Evolutionary conservation across 208 protist species (phyloP), one percentile per base, ranked within the genome.

Genomic region (Wallacemonas collosoma): DNA sequence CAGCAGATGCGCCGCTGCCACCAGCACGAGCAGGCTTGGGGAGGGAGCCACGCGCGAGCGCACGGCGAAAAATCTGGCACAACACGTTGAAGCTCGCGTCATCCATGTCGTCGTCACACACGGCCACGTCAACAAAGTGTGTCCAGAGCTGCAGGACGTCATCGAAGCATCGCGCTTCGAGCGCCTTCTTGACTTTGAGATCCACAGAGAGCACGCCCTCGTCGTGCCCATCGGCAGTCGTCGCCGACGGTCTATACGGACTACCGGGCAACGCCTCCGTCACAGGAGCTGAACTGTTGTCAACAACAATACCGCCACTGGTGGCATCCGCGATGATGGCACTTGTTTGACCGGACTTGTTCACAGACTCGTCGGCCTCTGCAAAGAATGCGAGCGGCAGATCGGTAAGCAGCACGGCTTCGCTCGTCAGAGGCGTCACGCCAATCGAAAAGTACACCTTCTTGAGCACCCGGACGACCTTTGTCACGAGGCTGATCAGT

Each of bases 101-200:
- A 63, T 91, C 84, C 43, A 88, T 81, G 66, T 88, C 81, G 41
- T 91, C 89, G 69, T 94, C 89, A 65, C 82, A 85, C 66, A 83
- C 73, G 2, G 85, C 80, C 35, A 66, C 72, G 15, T 85, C 58
- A 2, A 93, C 57, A 11, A 71, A 79, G 66, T 77, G 75, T 9
- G 76, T 58, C 89, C 91, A 96, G 26, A 94, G 64, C 26, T 66
- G 45, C n/a, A 87, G 55, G 12, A 93, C 75, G 35, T 81, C 80
- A 6, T 77, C 75, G 58, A 95, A 90, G 43, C 72, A 82, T 36
- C 45, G 48, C 57, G 81, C 73, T 5, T 91, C 60, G 11, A 50
- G 61, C 39, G 71, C 51, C 38, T 71, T 6, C 43, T 65, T 65
- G 11, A 36, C 14, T 17, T 65, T 65, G 60, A 65, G 38, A n/a